Conservation (phyloP, 192 early-diverging fungal species). For the Thoreauomyces humboldtii region DNA sequence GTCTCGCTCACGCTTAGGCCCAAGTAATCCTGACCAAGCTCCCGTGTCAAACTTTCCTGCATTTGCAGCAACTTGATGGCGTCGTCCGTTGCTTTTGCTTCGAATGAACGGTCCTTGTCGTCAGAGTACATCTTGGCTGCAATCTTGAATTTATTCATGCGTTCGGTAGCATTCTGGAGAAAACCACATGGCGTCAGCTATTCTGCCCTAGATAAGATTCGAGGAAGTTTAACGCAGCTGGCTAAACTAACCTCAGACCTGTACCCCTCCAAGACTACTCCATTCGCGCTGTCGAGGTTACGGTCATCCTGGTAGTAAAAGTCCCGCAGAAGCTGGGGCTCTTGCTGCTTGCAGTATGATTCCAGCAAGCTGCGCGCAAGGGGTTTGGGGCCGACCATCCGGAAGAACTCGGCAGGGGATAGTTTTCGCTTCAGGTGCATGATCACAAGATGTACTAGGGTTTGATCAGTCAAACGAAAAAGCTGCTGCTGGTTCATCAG, state of each 20-base stretch:
- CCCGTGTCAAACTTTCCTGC: slow-evolving; percentile 75
- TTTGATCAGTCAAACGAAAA: too few species aligned
- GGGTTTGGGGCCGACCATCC: slow-evolving; percentile 72
- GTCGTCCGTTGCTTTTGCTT: slow-evolving; percentile 81
- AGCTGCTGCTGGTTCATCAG: too few species aligned
- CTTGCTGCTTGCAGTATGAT: slow-evolving; percentile 75
- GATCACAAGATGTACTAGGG: slow-evolving; percentile 80
- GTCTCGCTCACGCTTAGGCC: slow-evolving; percentile 84
- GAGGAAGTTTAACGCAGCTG: background rate
- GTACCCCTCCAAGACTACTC: slow-evolving; percentile 38
- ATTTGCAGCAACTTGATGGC: slow-evolving; percentile 69
- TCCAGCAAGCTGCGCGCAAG: slow-evolving; percentile 85
- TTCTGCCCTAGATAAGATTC: too few species aligned
- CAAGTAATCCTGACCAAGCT: slow-evolving; percentile 60
- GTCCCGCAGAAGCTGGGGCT: slow-evolving; percentile 75
- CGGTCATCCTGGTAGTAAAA: slow-evolving; percentile 98
- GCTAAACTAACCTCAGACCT: background rate
- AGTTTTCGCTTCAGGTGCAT: slow-evolving; percentile 87
- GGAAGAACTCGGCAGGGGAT: slow-evolving; percentile 85
- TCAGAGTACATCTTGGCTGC: slow-evolving; percentile 72
- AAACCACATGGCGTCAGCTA: too few species aligned
- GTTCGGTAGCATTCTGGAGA: slow-evolving; percentile 56
- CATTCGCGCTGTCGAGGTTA: slow-evolving; percentile 59
- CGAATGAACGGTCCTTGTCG: slow-evolving; percentile 67
- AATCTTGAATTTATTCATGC: slow-evolving; percentile 68